Evolutionary conservation across 108 stramenopile species (phyloP).

Genomic region (Skeletonema marinoi): DNA sequence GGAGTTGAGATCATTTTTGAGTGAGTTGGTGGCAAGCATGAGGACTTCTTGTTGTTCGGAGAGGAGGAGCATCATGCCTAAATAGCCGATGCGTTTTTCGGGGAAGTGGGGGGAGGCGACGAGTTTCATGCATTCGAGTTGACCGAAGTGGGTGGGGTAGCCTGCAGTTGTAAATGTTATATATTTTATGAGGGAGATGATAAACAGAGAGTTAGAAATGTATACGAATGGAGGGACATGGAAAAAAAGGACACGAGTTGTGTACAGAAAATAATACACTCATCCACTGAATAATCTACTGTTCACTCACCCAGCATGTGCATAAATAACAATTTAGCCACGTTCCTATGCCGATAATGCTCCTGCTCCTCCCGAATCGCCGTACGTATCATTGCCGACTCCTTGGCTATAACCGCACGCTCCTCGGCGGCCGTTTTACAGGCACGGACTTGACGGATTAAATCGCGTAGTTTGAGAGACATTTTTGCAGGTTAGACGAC

Average conservation of each 20-base stretch:
- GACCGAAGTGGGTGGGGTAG: conserved; percentile 99
- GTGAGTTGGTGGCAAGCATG: conserved; percentile 95
- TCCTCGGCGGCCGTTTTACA: conserved; percentile 99
- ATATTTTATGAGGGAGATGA: not conserved
- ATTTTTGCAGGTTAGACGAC: conserved; percentile 47
- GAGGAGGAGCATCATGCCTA: conserved; percentile 96
- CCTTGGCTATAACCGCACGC: conserved; percentile 98
- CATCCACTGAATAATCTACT: not conserved
- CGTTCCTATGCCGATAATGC: conserved; percentile 97
- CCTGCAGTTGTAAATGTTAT: conserved; percentile 46
- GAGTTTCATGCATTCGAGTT: conserved; percentile 98
- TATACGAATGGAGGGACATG: not conserved
- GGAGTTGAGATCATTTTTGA: conserved; percentile 90
- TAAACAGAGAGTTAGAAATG: not conserved
- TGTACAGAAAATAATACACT: not conserved
- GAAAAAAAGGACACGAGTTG: conserved; percentile 1
- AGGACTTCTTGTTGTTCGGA: conserved; percentile 98
- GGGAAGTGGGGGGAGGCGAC: conserved; percentile 97
- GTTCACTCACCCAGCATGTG: conserved; percentile 95
- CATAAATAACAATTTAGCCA: conserved; percentile 99
- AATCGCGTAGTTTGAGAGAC: conserved; percentile 97
- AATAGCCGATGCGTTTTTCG: conserved; percentile 97
- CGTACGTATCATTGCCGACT: conserved; percentile 98
- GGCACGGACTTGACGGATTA: conserved; percentile 98
- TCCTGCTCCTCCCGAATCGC: conserved; percentile 98